Base-by-base conservation (phyloP, 179 eudicot genomes). In the Beta macrorhiza region DNA sequence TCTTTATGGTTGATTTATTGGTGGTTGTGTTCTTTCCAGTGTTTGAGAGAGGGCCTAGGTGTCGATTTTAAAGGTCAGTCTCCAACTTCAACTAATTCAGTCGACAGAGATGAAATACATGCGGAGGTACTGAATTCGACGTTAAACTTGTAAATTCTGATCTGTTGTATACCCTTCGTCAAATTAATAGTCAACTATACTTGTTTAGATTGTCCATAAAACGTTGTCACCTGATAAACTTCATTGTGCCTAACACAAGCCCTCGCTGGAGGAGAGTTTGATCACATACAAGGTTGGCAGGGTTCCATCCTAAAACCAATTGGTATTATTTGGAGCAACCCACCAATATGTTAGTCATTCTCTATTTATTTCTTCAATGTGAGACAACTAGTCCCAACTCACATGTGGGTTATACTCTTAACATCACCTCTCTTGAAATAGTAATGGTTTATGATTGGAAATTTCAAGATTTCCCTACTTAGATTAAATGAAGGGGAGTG, bases 21-120 rank as follows among this genome's bases (percentile, higher is more conserved):
- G 32, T 82, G 78, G 68, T 77, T 81, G 57, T 68, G 45, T 62
- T 20, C 64, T 72, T 72, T 77, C 65, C 84, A 94, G 98, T 94
- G 98, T 83, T 82, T 80, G 87, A 83, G 76, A 87, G 97, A 94
- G 88, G 96, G 98, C 83, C 89, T 93, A 82, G 83, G 73, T 81
- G 62, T 94, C 49, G 87, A 89, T 75, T 93, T 94, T 85, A 89
- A 89, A 85, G 78, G 80, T 79, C 90, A 85, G 79, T 92, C 94
- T 81, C 89, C 89, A 20, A 74, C 91, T 87, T 87, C 94, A 78
- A 88, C 86, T 74, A 84, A 79, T 85, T 78, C 85, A 32, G 78
- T 61, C 56, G 90, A 85, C 83, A 87, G 84, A 83, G 91, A 87
- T 81, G 97, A 93, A 90, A 81, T 92, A 83, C 84, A 86, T 84